phyloP scores from a whole-genome alignment of 805 yeast species.

The Ascoidea asiatica region DNA sequence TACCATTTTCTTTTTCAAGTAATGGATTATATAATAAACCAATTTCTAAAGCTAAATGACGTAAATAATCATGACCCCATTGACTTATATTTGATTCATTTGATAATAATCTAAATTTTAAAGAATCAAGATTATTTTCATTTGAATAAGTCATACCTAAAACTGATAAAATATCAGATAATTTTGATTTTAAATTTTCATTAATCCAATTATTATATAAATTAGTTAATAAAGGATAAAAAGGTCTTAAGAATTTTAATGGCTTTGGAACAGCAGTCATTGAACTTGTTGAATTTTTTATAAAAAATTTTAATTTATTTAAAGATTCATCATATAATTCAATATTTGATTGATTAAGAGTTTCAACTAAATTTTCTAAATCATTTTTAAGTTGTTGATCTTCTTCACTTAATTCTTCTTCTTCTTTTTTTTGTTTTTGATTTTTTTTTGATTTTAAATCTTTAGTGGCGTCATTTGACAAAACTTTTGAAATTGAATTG shows the following conservation, averaged over 20 bases:
- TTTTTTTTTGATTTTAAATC: slow-evolving; percentile 13
- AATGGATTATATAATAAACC: slow-evolving; percentile 71
- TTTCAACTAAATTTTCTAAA: slow-evolving; percentile 76
- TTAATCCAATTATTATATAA: slow-evolving; percentile 58
- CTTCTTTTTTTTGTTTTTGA: slow-evolving; percentile 24
- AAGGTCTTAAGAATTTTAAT: slow-evolving; percentile 85
- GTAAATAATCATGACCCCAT: slow-evolving; percentile 98
- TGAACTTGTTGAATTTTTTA: slow-evolving; percentile 88
- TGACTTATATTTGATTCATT: slow-evolving; percentile 46
- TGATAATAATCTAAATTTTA: slow-evolving; percentile 63
- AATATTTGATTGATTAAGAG: slow-evolving; percentile 41
- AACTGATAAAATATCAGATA: slow-evolving; percentile 86
- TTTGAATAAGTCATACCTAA: slow-evolving; percentile 90
- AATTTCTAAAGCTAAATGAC: slow-evolving; percentile 90
- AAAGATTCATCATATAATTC: slow-evolving; percentile 42
- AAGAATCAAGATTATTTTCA: slow-evolving; percentile 63
- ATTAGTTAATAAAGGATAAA: slow-evolving; percentile 53
- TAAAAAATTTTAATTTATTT: slow-evolving; percentile 56
- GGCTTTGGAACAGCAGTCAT: slow-evolving; percentile 99
- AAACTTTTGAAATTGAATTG: not conserved
- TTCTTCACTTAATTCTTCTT: slow-evolving; percentile 87
- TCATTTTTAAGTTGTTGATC: slow-evolving; percentile 80
- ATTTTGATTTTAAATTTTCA: slow-evolving; percentile 30
- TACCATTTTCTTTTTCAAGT: slow-evolving; percentile 22
- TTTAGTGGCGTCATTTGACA: not conserved